A percentile compares a stretch with the other conserved stretches of the same genome.
These are phyloP conservation scores for Asterophora parasitica DNA, from an alignment of 768 basidiomycete species.

Conservation along the genomic window DNA sequence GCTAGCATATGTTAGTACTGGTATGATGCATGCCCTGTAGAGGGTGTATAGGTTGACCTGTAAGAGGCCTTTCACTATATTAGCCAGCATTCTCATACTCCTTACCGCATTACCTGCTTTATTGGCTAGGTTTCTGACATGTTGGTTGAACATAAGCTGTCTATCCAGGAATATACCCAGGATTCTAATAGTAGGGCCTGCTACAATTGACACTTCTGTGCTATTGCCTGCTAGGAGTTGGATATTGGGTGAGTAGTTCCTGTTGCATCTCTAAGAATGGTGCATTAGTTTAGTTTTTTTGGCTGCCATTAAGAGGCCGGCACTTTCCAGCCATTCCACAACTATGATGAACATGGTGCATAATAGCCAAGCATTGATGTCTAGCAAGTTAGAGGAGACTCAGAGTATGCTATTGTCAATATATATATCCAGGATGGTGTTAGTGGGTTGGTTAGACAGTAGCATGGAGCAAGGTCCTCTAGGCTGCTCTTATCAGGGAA, in stretches of 20 bases:
- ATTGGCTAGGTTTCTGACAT: conserved; percentile 21
- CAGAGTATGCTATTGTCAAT: conserved; percentile 28
- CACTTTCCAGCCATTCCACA: conserved; percentile 12
- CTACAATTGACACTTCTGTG: neutral
- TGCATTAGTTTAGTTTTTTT: conserved; percentile 26
- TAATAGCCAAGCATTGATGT: conserved; percentile 18
- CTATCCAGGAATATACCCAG: conserved; percentile 31
- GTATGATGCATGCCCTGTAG: conserved; percentile 25
- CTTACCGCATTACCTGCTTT: conserved; percentile 22
- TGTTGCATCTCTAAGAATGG: conserved; percentile 15
- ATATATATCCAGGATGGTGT: conserved; percentile 20
- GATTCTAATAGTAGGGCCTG: conserved; percentile 20
- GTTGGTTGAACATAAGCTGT: conserved; percentile 27
- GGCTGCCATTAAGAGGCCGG: conserved; percentile 17
- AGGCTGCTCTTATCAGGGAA: no score
- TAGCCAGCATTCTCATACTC: conserved; percentile 26
- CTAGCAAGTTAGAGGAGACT: conserved; percentile 17
- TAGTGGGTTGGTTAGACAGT: conserved; percentile 14
- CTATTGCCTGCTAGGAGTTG: neutral
- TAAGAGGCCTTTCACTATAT: conserved; percentile 29
- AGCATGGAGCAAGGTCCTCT: neutral
- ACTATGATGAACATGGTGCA: conserved; percentile 11
- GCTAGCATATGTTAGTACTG: conserved; percentile 29
- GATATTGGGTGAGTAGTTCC: neutral
- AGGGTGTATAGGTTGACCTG: conserved; percentile 23